Base-by-base conservation (phyloP, 805 yeast genomes). In the Wickerhamomyces canadensis region DNA sequence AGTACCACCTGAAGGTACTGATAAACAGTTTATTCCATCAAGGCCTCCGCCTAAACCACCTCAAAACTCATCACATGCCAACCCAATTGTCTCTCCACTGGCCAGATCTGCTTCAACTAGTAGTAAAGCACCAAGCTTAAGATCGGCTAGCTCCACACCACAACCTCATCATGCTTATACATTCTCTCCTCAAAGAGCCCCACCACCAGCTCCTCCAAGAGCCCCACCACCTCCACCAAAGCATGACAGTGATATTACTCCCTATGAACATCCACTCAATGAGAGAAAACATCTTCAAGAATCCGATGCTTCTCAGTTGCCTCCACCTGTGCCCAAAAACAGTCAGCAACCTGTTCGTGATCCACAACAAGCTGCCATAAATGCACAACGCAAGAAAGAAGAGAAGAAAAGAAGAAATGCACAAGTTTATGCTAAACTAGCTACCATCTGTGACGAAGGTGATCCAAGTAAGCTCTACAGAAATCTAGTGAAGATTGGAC, bases 401-500 rank as follows among this genome's bases (percentile, higher is more conserved):
- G 84, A 84, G 36, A 80, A 86, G 57, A 80, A 76, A 44, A 74
- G 76, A 40, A 74, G 75, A 51, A 87, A 85, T 48, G 77, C 72
- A 35, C 85, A 84, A 52, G 79, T 85, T 13, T 72, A 85, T 47
- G 74, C 76, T 32, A 83, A 78, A 50, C 67, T 93, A 34, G 69
- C 74, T 38, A 76, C 78, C 27, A 89, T 89, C 33, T 91, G 96
- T 53, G 72, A 87, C 2, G 78, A 76, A 23, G 93, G 89, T 7
- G 94, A 93, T 61, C 98, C 98, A 11, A 74, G 78, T 23, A 67
- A 67, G 37, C 57, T 74, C 34, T 93, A 85, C 60, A 66, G 69
- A 31, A 80, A 78, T 53, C 68, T 91, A 44, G 71, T 75, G 27
- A 89, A 91, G 59, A 82, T 93, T 45, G 99, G 99, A 1, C 98